These are phyloP conservation scores for Ustilago nuda DNA, from an alignment of 1,284 basidiomycete species.

Conservation along the genomic window DNA sequence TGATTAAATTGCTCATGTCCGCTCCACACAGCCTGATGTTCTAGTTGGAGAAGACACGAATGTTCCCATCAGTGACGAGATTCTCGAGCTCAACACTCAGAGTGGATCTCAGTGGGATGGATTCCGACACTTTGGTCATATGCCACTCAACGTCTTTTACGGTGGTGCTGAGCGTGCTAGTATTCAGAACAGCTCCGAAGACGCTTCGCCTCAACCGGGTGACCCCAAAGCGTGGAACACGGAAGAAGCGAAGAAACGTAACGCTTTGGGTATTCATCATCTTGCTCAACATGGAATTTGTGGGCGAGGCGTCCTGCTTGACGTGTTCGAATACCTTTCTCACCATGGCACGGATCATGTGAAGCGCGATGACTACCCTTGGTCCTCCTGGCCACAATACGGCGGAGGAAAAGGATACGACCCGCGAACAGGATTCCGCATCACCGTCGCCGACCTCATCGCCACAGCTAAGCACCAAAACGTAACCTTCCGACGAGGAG, in stretches of 20 bases:
- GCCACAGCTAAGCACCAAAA: slow-evolving; percentile 76
- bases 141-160: slow-evolving; percentile 58
- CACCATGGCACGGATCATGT: slow-evolving; percentile 32
- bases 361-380: slow-evolving; percentile 18
- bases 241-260: slow-evolving; percentile 25
- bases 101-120: slow-evolving; percentile 82
- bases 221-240: slow-evolving; percentile 34
- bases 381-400: slow-evolving; percentile 26
- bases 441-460: slow-evolving; percentile 75
- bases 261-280: slow-evolving; percentile 53
- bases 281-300: slow-evolving; percentile 79
- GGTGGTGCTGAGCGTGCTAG: slow-evolving; percentile 47
- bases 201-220: slow-evolving; percentile 24
- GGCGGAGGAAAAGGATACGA: slow-evolving; percentile 69
- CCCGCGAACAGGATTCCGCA: slow-evolving; percentile 75
- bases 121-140: slow-evolving; percentile 67
- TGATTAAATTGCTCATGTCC: slow-evolving; percentile 23
- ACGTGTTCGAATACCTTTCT: slow-evolving; percentile 71
- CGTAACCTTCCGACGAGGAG: slow-evolving; percentile 69
- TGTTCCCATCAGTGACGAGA: slow-evolving; percentile 59
- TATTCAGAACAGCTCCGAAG: slow-evolving; percentile 46
- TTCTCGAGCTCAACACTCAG: slow-evolving; percentile 76
- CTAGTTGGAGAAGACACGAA: slow-evolving; percentile 25
- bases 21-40: slow-evolving; percentile 25
- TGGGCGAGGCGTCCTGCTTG: slow-evolving; percentile 78